Conservation (phyloP, 148 eudicot species). For the Bassia scoparia region DNA sequence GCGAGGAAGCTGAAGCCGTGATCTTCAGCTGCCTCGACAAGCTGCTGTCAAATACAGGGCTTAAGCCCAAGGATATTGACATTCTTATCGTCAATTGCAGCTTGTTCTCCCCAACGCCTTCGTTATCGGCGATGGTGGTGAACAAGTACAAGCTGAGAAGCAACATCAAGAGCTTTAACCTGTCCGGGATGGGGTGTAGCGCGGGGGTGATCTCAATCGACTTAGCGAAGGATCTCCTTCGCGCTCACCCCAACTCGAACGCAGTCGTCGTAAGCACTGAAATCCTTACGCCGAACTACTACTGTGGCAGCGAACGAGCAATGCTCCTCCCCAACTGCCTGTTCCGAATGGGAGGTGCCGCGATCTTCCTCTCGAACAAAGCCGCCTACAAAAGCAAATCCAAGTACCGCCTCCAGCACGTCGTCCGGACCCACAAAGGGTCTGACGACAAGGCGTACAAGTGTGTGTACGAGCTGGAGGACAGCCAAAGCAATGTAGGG, state of each 20-base stretch:
- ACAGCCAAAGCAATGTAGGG: conserved; percentile 33
- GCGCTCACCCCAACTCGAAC: conserved; percentile 30
- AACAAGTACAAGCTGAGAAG: conserved; percentile 43
- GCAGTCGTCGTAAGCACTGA: conserved; percentile 50
- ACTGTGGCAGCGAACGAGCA: conserved; percentile 40
- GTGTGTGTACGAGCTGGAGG: conserved; percentile 40
- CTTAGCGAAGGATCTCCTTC: conserved; percentile 36
- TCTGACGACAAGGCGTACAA: conserved; percentile 39
- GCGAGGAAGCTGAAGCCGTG: conserved; percentile 32
- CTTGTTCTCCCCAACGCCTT: conserved; percentile 41
- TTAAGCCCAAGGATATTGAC: conserved; percentile 37
- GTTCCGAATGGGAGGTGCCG: conserved; percentile 55
- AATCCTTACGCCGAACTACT: conserved; percentile 39
- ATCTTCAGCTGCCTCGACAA: conserved; percentile 37
- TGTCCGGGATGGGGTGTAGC: conserved; percentile 57
- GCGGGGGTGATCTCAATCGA: conserved; percentile 37
- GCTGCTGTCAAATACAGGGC: conserved; percentile 29
- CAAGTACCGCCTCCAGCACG: conserved; percentile 45
- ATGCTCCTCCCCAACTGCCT: conserved; percentile 58
- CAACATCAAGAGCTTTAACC: conserved; percentile 40
- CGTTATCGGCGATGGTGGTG: conserved; percentile 42
- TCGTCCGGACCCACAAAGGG: conserved; percentile 49
- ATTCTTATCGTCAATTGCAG: conserved; percentile 44
- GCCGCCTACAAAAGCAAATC: conserved; percentile 20
- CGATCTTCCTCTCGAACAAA: conserved; percentile 42